Base-by-base conservation (phyloP, 805 yeast species). In the Jamesozyma hellenica region DNA sequence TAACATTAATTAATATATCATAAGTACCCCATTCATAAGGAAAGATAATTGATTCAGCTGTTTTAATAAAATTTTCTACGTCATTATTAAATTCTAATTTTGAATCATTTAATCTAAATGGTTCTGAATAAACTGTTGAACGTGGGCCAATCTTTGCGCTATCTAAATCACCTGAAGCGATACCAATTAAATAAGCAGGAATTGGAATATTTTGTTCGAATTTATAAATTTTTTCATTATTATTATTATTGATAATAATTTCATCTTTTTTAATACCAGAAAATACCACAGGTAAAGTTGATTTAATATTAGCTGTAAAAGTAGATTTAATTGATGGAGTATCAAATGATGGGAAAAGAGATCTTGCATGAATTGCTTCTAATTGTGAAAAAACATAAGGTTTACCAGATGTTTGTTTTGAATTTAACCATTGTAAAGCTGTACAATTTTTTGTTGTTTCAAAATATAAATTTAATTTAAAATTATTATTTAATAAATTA, bases 311-410 rank as follows among this genome's bases (percentile, higher is more conserved):
- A 46, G 79, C 77, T 14, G 64, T 58, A 52, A 70, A 82, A 1
- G 79, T 67, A 1, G 87, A 71, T 58, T 87, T 87, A 25, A 86
- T 71, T 0, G 90, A 71, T 1, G 96, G 95, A 0, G 96, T 86
- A 60, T 87, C 96, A 56, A 87, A 87, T 52, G 86, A 82, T 8
- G 96, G 96, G 64, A 82, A 79, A 53, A 86, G 68, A 13, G 90
- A 74, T 53, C 96, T 72, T 6, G 95, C 92, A 55, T 87, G 95
- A 47, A 83, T 86, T 28, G 95, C 87, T 64, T 87, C 94, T 56
- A 94, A 75, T 63, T 87, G 96, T 10, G 95, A 84, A 59, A 86
- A 87, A 42, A 87, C 68, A 19, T 68, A 67, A 32, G 71, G 72
- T 44, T 77, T 74, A 14, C 88, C 94, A 35, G 77, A 77, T 8